Evolutionary conservation across 257 asterid genomes (phyloP), one percentile per base, ranked within the genome.

Genomic region (Ocimum tenuiflorum): DNA sequence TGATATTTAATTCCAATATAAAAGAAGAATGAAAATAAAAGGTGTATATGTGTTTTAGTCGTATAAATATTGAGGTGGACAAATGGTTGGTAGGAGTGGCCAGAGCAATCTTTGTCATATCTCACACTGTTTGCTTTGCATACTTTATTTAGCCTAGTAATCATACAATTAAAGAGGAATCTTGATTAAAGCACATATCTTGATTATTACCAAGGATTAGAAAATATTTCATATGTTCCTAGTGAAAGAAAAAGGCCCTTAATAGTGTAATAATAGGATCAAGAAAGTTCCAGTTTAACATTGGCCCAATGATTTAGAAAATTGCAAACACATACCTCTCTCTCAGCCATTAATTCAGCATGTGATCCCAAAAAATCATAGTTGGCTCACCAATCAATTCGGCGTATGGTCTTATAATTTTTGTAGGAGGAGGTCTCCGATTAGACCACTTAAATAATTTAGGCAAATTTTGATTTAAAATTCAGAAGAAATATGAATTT

Each of bases 331-430:
- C 48, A 9, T 2, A 59, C 43, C 9, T 9, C 7, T 33, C 10
- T 24, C 4, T 38, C 13, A 38, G 63, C 33, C 63, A 39, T 15
- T 1, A 24, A 53, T 41, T 23, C 1, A 53, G 71, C 63, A 52
- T 51, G 39, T 36, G 51, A 35, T 33, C 12, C 59, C 59, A 31
- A 35, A 60, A 62, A 35, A 43, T 1, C 18, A 22, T 4, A 36
- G 70, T 36, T 65, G 41, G 60, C 61, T 38, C 5, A 29, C 58
- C 63, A 52, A 65, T 23, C 53, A 66, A 15, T 52, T 22, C 19
- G 31, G 50, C 57, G 7, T 17, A 17, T 20, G 6, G 15, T 12
- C 4, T 0, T 3, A n/a, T 45, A 45, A 45, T 45, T n/a, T n/a
- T n/a, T n/a, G n/a, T n/a, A n/a, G n/a, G n/a, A n/a, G n/a, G n/a